Percentiles rank a stretch among this genome's conserved stretches.
These are phyloP conservation scores for Stachybotrys chartarum DNA, from an alignment of 2,329 filamentous ascomycete genomes.

Conservation along the genomic window DNA sequence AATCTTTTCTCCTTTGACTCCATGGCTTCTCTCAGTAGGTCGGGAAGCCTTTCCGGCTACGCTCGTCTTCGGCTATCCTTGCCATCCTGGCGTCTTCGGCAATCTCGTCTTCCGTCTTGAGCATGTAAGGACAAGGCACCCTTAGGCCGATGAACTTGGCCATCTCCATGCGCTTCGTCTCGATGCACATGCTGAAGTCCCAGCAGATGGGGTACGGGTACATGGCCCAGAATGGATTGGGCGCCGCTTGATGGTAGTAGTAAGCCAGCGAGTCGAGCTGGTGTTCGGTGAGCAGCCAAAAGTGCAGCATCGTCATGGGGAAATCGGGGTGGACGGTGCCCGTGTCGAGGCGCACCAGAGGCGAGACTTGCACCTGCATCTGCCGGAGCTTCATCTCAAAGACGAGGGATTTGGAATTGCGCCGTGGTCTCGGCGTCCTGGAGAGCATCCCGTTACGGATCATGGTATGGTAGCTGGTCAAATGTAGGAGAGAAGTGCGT, in stretches of 20 bases:
- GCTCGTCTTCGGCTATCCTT: constrained; percentile 34
- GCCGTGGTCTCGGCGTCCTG: constrained; percentile 22
- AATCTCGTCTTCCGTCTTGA: constrained; percentile 41
- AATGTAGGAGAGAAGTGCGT: too few species aligned
- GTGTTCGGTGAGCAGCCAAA: constrained; percentile 65
- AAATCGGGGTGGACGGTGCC: constrained; percentile 59
- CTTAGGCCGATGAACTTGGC: constrained; percentile 67
- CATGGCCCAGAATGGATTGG: constrained; percentile 42
- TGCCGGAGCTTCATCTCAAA: constrained; percentile 56
- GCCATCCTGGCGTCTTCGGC: constrained; percentile 33
- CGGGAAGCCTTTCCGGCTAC: constrained; percentile 35
- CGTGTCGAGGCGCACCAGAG: constrained; percentile 56
- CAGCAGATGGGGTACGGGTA: constrained; percentile 67
- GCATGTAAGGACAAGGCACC: constrained; percentile 35
- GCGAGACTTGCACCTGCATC: constrained; percentile 58
- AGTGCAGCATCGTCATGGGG: constrained; percentile 59
- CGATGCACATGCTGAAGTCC: constrained; percentile 43
- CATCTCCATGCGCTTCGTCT: constrained; percentile 66
- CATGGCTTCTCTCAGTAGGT: constrained; percentile 8
- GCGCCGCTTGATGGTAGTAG: constrained; percentile 66
- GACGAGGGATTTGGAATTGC: constrained; percentile 36
- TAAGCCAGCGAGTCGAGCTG: constrained; percentile 63
- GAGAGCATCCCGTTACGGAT: constrained; percentile 23
- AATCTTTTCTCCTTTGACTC: neutral
- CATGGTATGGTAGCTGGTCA: constrained; percentile 12